These are phyloP conservation scores for Simmondsia chinensis DNA, from an alignment of 148 eudicot species.

Conservation along the genomic window DNA sequence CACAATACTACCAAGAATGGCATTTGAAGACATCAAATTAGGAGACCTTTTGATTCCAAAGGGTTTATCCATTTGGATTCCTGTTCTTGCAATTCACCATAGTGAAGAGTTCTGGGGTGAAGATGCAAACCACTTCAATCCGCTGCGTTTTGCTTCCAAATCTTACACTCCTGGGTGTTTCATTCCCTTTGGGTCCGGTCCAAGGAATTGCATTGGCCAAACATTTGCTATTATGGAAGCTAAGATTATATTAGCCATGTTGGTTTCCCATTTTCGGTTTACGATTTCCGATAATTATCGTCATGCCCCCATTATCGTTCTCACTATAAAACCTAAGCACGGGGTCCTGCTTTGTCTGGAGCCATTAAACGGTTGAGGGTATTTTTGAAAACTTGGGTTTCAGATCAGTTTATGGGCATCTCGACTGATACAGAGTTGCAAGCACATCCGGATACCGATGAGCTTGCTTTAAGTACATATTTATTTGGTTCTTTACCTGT, in stretches of 20 bases:
- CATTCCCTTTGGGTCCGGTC: conserved; percentile 80
- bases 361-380: conserved; percentile 25
- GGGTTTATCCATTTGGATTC: conserved; percentile 92
- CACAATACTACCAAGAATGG: conserved; percentile 76
- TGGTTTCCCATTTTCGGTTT: conserved; percentile 50
- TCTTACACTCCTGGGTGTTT: conserved; percentile 52
- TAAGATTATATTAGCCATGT: conserved; percentile 69
- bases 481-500: too few relatives aligned
- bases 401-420: too few relatives aligned
- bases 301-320: conserved; percentile 76
- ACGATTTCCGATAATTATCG: conserved; percentile 59
- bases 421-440: too few relatives aligned
- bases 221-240: conserved; percentile 81
- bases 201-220: conserved; percentile 87
- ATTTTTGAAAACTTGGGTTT: too few relatives aligned
- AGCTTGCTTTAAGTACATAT: too few relatives aligned
- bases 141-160: conserved; percentile 59
- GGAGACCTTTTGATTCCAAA: conserved; percentile 75
- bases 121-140: conserved; percentile 74
- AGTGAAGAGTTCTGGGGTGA: conserved; percentile 68
- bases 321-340: conserved; percentile 84
- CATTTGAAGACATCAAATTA: conserved; percentile 64
- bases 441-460: too few relatives aligned
- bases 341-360: conserved; percentile 74
- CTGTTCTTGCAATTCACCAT: conserved; percentile 84